Conservation (phyloP, 257 asterid genomes). For the Cordia subcordata region DNA sequence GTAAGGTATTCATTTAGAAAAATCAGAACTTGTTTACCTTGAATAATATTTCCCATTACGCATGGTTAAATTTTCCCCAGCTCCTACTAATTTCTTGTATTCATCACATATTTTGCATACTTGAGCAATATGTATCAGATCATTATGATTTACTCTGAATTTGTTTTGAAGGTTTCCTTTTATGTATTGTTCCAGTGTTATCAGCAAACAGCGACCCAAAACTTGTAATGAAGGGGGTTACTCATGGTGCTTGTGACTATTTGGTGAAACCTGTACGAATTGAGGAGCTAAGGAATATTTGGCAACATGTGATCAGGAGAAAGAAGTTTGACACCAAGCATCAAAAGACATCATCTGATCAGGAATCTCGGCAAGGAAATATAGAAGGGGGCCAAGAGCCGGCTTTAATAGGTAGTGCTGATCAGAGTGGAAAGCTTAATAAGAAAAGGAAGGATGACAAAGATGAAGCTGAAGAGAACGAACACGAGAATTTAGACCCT, state of each 20-base stretch:
- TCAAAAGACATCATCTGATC: constrained; percentile 27
- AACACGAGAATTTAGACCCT: constrained; percentile 52
- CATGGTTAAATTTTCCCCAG: no score
- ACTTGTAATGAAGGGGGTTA: constrained; percentile 76
- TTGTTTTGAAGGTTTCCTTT: constrained; percentile 10
- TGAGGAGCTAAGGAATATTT: constrained; percentile 73
- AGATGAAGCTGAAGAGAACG: constrained; percentile 60
- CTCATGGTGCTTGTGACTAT: constrained; percentile 91
- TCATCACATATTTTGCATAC: no score
- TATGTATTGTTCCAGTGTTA: constrained; percentile 55
- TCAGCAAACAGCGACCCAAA: constrained; percentile 68
- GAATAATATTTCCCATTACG: no score
- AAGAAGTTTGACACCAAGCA: constrained; percentile 39
- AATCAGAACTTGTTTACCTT: no score
- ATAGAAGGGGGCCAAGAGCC: constrained; percentile 46
- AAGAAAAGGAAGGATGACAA: constrained; percentile 74
- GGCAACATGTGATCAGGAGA: constrained; percentile 86
- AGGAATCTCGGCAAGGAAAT: constrained; percentile 29
- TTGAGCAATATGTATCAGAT: no score
- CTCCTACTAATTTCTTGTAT: no score
- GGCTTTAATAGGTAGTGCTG: constrained; percentile 36
- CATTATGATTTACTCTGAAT: neutral
- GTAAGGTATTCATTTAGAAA: no score
- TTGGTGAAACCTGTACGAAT: constrained; percentile 76
- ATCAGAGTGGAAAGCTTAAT: constrained; percentile 45